phyloP scores from a whole-genome alignment of 768 basidiomycete species.

The Pulveroboletus sp. region DNA sequence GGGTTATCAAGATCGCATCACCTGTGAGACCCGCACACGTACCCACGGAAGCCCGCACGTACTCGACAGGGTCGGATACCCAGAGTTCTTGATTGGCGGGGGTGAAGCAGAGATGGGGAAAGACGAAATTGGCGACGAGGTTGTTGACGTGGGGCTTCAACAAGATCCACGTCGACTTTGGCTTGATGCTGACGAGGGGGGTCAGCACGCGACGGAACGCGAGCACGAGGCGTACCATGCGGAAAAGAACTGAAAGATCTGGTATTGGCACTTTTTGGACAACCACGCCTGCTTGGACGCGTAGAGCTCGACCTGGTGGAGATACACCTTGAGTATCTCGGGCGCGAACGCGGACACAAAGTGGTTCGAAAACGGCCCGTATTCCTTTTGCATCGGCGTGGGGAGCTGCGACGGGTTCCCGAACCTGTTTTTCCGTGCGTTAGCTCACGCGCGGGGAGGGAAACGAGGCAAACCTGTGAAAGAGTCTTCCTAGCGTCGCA shows the following conservation, averaged over 20 bases:
- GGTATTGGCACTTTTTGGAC: constrained; percentile 78
- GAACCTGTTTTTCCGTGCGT: constrained; percentile 42
- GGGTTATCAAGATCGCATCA: too few relatives aligned
- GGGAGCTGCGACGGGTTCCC: constrained; percentile 89
- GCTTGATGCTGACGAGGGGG: constrained; percentile 68
- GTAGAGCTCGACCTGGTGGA: constrained; percentile 60
- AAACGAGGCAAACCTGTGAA: constrained; percentile 51
- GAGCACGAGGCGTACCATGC: constrained; percentile 61
- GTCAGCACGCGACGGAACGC: constrained; percentile 10
- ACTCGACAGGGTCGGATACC: constrained; percentile 82
- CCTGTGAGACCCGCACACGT: too few relatives aligned
- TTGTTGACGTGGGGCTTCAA: constrained; percentile 82
- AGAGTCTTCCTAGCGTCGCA: constrained; percentile 70
- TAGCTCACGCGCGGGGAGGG: constrained; percentile 1
- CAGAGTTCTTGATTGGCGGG: constrained; percentile 63
- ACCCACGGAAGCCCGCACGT: constrained; percentile 74
- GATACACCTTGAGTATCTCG: constrained; percentile 79
- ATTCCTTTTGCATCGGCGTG: constrained; percentile 62
- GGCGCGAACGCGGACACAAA: constrained; percentile 79
- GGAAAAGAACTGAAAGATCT: constrained; percentile 80
- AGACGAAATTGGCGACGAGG: constrained; percentile 77
- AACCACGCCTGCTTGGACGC: constrained; percentile 76
- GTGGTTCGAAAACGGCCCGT: constrained; percentile 68
- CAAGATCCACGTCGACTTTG: constrained; percentile 84
- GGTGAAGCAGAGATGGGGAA: constrained; percentile 83